phyloP scores from a whole-genome alignment of 2,329 filamentous ascomycete species.

The Cercospora sesami region DNA sequence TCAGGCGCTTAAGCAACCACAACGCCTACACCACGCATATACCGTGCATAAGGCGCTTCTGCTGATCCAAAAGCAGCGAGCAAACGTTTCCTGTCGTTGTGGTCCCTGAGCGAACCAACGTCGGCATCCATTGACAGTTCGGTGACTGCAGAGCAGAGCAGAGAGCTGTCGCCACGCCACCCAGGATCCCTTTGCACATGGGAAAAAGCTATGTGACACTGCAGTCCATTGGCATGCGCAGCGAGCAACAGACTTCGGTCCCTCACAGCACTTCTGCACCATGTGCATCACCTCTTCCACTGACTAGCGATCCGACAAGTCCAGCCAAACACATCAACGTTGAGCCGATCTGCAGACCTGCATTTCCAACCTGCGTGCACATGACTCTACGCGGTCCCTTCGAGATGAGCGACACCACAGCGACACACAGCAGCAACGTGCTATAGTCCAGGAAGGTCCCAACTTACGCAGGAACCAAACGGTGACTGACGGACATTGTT shows the following conservation, averaged over 20 bases:
- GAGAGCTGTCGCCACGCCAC: not conserved
- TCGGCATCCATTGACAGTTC: not conserved
- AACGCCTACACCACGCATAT: not conserved
- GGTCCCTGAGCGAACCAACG: not conserved
- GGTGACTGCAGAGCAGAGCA: not conserved
- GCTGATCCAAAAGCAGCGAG: not conserved
- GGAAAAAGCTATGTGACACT: not conserved
- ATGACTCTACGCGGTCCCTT: not conserved
- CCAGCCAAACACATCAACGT: not conserved
- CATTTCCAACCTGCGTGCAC: not conserved
- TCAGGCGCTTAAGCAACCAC: conserved; percentile 5
- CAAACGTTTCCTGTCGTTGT: not conserved
- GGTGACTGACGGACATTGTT: not conserved
- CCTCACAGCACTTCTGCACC: not conserved
- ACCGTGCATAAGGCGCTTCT: not conserved
- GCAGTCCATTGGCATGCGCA: not conserved
- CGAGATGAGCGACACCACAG: not conserved
- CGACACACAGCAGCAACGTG: not conserved
- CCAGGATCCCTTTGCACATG: not conserved
- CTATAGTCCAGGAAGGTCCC: not conserved
- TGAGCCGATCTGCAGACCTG: conserved; percentile 3
- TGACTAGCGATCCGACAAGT: not conserved
- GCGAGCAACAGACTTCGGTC: not conserved
- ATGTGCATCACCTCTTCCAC: not conserved
- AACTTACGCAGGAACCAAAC: not conserved